Base-by-base conservation (phyloP, 2,329 filamentous ascomycete species). In the Cytospora mali region DNA sequence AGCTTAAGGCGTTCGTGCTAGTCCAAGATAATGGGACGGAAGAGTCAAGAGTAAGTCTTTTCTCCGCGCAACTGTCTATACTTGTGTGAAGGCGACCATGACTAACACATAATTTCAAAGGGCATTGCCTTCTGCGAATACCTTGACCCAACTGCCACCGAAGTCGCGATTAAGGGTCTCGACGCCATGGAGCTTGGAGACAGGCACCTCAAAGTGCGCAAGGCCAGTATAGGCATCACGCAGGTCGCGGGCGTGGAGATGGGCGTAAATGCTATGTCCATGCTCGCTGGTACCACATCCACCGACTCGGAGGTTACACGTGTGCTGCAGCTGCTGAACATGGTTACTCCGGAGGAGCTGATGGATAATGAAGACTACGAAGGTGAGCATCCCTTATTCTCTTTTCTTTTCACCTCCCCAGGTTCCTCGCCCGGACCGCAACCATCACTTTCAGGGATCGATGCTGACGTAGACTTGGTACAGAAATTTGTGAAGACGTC, bases 91-190 rank as follows among this genome's bases (percentile, higher is more conserved):
- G 10, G 1, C 7, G n/a, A n/a, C 27, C 13, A 56, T 57, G 23
- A 21, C 25, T 64, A 64, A 64, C 73, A 64, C 73, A 77, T 75
- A 78, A 67, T 57, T 31, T 28, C 55, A 23, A 68, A 97, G 89
- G 95, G 95, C 33, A 93, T 99, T 70, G 94, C 94, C 0, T 99
- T 99, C 80, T 96, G 92, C 77, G 96, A 99, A 76, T 99, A 97
- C 70, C 82, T 85, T 59, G 92, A 98, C 66, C 84, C 92, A 9
- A 74, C 83, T 10, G 84, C 85, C 46, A 97, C 95, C 27, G 88
- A 91, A 62, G 89, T 94, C 64, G 95, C 95, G 14, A 89, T 98
- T 16, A 91, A 97, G 69, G 92, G 92, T 13, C 80, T 99, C 31
- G 94, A 98, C 71, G 91, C 90, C 35, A 97, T 99, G 89, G 91